These are phyloP conservation scores for Claviceps spartinae DNA, from an alignment of 2,329 filamentous ascomycete species.

Conservation along the genomic window DNA sequence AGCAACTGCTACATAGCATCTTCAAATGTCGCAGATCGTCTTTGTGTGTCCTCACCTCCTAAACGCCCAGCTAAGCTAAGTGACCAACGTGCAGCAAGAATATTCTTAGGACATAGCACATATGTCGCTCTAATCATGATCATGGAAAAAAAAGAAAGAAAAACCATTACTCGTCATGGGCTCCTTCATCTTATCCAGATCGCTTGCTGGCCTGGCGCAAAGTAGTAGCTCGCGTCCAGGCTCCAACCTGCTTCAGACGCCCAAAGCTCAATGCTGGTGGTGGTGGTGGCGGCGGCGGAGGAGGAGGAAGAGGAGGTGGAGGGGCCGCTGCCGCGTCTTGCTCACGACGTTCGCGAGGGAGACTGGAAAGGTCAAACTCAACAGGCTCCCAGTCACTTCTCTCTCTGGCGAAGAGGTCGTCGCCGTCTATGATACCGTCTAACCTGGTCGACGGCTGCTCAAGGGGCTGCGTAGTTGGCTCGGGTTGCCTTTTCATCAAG, in stretches of 20 bases:
- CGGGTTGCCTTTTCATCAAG: constrained; percentile 19
- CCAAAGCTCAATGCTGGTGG: constrained; percentile 35
- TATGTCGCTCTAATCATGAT: neutral
- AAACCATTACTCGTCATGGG: neutral
- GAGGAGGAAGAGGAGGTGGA: neutral
- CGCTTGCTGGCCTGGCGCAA: constrained; percentile 20
- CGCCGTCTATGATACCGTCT: constrained; percentile 13
- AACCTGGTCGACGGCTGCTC: constrained; percentile 16
- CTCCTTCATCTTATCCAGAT: constrained; percentile 1
- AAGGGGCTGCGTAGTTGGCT: constrained; percentile 9
- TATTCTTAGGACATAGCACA: neutral
- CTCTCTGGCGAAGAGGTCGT: constrained; percentile 12
- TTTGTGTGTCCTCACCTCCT: too few relatives aligned
- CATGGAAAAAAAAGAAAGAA: neutral
- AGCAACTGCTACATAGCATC: too few relatives aligned
- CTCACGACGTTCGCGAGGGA: neutral
- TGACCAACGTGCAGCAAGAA: too few relatives aligned
- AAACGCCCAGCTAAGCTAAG: too few relatives aligned
- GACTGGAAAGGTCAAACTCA: constrained; percentile 10
- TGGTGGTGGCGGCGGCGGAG: neutral
- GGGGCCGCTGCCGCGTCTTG: constrained; percentile 10
- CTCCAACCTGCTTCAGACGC: constrained; percentile 33
- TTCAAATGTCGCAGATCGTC: too few relatives aligned
- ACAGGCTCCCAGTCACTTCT: constrained; percentile 17
- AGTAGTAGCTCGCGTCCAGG: constrained; percentile 32